Conservation (phyloP, 257 asterid species). For the Anisodus tanguticus region DNA sequence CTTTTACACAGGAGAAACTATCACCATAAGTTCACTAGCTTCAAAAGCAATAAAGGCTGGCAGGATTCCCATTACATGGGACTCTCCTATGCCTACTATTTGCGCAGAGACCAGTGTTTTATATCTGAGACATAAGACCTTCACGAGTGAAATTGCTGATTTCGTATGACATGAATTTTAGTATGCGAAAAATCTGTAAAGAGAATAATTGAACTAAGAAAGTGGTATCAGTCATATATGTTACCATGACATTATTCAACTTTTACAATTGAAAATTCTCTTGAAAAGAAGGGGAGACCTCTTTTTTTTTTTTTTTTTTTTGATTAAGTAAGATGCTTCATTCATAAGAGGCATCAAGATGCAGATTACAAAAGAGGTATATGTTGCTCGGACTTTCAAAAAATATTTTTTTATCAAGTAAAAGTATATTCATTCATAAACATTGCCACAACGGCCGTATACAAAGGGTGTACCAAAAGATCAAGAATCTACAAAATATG, state of each 20-base stretch:
- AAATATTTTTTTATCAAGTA: too few species aligned
- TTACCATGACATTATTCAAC: too few species aligned
- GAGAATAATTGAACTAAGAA: neutral
- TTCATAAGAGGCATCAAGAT: too few species aligned
- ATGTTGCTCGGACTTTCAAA: too few species aligned
- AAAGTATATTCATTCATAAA: too few species aligned
- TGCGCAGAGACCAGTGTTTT: slow-evolving; percentile 24
- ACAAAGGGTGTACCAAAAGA: too few species aligned
- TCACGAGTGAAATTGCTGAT: slow-evolving; percentile 5
- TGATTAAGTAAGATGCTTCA: too few species aligned
- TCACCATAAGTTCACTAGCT: neutral
- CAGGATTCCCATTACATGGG: neutral
- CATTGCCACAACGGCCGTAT: too few species aligned
- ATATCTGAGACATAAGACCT: slow-evolving; percentile 16
- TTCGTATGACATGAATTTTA: neutral
- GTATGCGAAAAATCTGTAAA: neutral
- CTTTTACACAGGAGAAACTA: slow-evolving; percentile 21
- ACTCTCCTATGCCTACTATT: slow-evolving; percentile 9
- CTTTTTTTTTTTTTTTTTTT: neutral
- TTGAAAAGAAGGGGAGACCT: neutral
- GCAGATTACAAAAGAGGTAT: too few species aligned
- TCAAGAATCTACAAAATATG: too few species aligned
- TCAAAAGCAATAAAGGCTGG: neutral
- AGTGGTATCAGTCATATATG: neutral
- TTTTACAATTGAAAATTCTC: neutral